These are phyloP conservation scores for Arthrobotrys pseudoclavata DNA, from an alignment of 2,329 filamentous ascomycete genomes.

Conservation along the genomic window DNA sequence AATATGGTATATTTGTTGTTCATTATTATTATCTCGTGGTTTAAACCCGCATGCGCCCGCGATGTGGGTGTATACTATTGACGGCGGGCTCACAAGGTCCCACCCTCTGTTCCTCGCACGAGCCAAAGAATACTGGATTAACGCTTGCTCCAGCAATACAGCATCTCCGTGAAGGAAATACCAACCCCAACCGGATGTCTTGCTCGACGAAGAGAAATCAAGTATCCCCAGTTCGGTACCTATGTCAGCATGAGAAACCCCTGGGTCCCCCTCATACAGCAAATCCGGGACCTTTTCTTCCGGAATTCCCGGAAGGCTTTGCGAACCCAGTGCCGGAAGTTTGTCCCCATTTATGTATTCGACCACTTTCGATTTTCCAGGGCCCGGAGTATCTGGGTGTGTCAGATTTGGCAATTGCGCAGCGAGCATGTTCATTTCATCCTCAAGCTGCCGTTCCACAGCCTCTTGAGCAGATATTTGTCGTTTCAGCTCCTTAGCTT, in stretches of 20 bases:
- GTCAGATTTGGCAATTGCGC: slow-evolving; percentile 88
- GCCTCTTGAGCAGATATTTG: slow-evolving; percentile 74
- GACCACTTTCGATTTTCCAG: slow-evolving; percentile 75
- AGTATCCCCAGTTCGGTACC: slow-evolving; percentile 88
- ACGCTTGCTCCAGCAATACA: slow-evolving; percentile 92
- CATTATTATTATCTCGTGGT: slow-evolving; percentile 87
- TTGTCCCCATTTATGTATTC: slow-evolving; percentile 83
- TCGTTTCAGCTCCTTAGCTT: slow-evolving; percentile 76
- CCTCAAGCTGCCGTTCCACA: slow-evolving; percentile 72
- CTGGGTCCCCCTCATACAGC: slow-evolving; percentile 41
- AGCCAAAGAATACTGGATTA: slow-evolving; percentile 85
- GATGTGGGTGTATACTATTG: slow-evolving; percentile 91
- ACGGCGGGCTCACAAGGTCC: slow-evolving; percentile 85
- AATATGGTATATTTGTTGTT: slow-evolving; percentile 90
- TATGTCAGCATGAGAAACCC: slow-evolving; percentile 83
- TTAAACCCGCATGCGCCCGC: slow-evolving; percentile 93
- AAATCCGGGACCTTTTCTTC: slow-evolving; percentile 61
- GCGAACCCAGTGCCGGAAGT: slow-evolving; percentile 64
- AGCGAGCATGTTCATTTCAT: slow-evolving; percentile 80
- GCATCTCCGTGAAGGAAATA: slow-evolving; percentile 95
- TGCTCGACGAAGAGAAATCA: slow-evolving; percentile 85
- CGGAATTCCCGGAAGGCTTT: slow-evolving; percentile 53
- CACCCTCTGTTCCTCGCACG: slow-evolving; percentile 81
- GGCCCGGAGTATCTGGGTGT: slow-evolving; percentile 79
- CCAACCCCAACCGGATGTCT: slow-evolving; percentile 95